phyloP scores from a whole-genome alignment of 2,329 filamentous ascomycete species.

The Aspergillus sp. region DNA sequence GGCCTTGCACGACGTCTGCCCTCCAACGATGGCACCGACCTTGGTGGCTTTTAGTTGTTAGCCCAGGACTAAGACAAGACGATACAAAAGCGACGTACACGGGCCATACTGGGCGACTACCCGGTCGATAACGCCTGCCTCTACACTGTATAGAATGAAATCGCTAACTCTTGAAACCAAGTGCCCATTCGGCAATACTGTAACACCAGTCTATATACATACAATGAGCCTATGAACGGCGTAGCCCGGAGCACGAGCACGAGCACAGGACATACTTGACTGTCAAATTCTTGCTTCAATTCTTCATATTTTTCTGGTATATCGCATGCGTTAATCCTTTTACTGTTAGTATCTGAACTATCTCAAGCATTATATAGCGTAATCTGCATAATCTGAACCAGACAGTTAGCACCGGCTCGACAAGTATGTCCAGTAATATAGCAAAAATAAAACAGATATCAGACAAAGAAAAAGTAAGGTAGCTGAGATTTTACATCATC shows the following conservation, averaged over 20 bases:
- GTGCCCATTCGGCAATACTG: slow-evolving; percentile 89
- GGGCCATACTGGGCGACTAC: slow-evolving; percentile 87
- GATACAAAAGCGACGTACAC: slow-evolving; percentile 55
- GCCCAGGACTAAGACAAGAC: slow-evolving; percentile 1
- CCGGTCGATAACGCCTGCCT: slow-evolving; percentile 80
- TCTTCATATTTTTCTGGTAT: slow-evolving; percentile 78
- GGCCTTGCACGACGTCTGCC: slow-evolving; percentile 96
- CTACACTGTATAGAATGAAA: slow-evolving; percentile 98
- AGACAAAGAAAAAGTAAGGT: slow-evolving; percentile 89
- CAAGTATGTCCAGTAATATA: background rate
- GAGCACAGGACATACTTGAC: slow-evolving; percentile 63
- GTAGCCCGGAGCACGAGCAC: slow-evolving; percentile 19
- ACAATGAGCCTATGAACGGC: slow-evolving; percentile 31
- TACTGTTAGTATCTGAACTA: slow-evolving; percentile 18
- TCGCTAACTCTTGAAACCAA: slow-evolving; percentile 93
- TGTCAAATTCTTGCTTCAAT: slow-evolving; percentile 72
- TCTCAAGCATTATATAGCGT: slow-evolving; percentile 1
- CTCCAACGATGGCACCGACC: slow-evolving; percentile 87
- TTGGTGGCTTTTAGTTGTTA: slow-evolving; percentile 65
- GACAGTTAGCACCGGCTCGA: slow-evolving; percentile 17
- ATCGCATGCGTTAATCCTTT: slow-evolving; percentile 91
- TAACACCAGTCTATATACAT: slow-evolving; percentile 69
- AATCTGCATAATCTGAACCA: slow-evolving; percentile 2
- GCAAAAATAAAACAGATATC: slow-evolving; percentile 26
- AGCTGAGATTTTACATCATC: slow-evolving; percentile 99